Conservation (phyloP, 2,329 filamentous ascomycete species). For the Didymosphaeria variabile region DNA sequence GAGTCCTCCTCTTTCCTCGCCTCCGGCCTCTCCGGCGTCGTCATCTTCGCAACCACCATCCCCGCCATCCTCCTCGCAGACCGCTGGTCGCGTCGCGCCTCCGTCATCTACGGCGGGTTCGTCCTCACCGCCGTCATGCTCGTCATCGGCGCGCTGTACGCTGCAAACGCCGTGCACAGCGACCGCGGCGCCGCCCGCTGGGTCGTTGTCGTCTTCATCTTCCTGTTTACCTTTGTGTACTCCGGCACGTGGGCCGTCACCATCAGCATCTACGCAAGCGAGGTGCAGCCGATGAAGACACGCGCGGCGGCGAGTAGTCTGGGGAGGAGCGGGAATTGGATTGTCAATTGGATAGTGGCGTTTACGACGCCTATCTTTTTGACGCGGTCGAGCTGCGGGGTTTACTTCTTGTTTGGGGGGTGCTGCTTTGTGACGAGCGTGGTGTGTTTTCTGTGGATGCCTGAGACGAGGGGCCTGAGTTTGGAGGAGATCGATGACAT, state of each 20-base stretch:
- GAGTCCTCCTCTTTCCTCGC: slow-evolving; percentile 65
- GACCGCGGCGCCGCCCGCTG: slow-evolving; percentile 55
- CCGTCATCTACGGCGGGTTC: slow-evolving; percentile 63
- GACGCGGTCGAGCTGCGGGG: slow-evolving; percentile 46
- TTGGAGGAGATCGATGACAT: slow-evolving; percentile 51
- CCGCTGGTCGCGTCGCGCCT: slow-evolving; percentile 64
- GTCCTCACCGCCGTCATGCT: slow-evolving; percentile 60
- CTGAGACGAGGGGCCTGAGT: slow-evolving; percentile 59
- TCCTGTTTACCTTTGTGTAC: slow-evolving; percentile 59
- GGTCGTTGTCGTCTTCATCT: slow-evolving; percentile 62
- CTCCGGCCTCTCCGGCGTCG: slow-evolving; percentile 66
- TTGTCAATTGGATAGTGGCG: slow-evolving; percentile 44
- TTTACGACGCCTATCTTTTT: slow-evolving; percentile 61
- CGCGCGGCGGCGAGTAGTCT: slow-evolving; percentile 58
- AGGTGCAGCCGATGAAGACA: slow-evolving; percentile 66
- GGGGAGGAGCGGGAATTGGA: slow-evolving; percentile 54
- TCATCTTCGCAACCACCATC: slow-evolving; percentile 66
- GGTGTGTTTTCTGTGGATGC: slow-evolving; percentile 55
- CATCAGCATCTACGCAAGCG: slow-evolving; percentile 65
- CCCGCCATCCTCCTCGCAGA: slow-evolving; percentile 65
- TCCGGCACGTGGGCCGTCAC: slow-evolving; percentile 63
- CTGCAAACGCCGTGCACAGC: slow-evolving; percentile 53
- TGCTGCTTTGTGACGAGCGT: slow-evolving; percentile 31
- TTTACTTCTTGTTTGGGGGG: slow-evolving; percentile 47
- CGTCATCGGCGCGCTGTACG: slow-evolving; percentile 63